Base-by-base conservation (phyloP, 1,139 yeast genomes). In the Tardiomyces digboiensis region DNA sequence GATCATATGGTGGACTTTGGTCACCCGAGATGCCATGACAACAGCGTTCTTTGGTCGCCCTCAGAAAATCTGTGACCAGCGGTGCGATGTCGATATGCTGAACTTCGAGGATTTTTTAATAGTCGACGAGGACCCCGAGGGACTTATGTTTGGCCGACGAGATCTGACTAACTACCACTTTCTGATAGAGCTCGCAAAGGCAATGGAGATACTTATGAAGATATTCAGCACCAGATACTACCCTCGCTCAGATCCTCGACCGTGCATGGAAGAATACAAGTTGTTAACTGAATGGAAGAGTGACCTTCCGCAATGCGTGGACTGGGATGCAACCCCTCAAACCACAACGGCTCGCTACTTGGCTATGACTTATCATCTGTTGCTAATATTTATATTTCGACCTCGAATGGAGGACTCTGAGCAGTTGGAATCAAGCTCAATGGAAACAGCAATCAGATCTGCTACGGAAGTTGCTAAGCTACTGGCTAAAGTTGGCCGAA, bases 1-100 rank as follows among this genome's bases (percentile, higher is more conserved):
- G 10, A 41, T 46, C 7, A 45, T 48, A 5, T 48, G 51, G 51
- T 48, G 51, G 51, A 42, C 45, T 13, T 29, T 48, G 14, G 45
- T 42, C 16, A 42, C 37, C 14, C 41, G 51, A 20, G 51, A 48
- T 38, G 40, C 46, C 21, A 47, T 47, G 49, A 41, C 50, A 1
- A 45, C 51, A 1, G 22, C 47, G 14, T 47, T 49, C 2, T 22
- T 48, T 29, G 51, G 51, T 12, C 45, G 51, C 26, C 51, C 51
- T 2, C 50, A 44, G 16, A 47, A 43, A 38, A 46, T 48, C 18
- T 42, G 43, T 13, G 38, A 38, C 10, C 41, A 42, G 26, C 38
- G 44, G 12, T 48, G 51, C 40, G 51, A 48, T 20, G 50, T 47
- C 5, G 50, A 46, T 16, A 39, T 41, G 2, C 38, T 48, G 10